phyloP scores from a whole-genome alignment of 176 grass and related monocot species.

The Juncus inflexus region DNA sequence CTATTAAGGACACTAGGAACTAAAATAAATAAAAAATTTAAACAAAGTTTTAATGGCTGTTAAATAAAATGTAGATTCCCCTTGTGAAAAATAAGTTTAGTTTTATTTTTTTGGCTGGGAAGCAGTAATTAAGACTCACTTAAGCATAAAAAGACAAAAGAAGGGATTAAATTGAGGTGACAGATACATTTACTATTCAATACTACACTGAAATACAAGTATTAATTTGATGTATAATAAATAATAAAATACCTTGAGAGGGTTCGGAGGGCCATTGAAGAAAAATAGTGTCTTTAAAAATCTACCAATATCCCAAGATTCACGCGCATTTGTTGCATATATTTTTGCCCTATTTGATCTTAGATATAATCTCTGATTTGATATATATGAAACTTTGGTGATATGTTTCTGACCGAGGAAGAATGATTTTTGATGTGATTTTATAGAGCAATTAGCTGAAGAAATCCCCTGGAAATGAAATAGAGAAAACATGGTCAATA shows the following conservation, averaged over 20 bases:
- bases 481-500: neutral
- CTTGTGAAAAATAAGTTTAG: neutral
- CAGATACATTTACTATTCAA: no score
- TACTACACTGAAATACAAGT: no score
- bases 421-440: constrained; percentile 29
- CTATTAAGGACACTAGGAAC: no score
- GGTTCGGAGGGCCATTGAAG: constrained; percentile 92
- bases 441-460: constrained; percentile 32
- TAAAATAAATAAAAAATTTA: no score
- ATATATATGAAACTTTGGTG: constrained; percentile 35
- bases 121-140: neutral
- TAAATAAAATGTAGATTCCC: neutral
- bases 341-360: constrained; percentile 37
- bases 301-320: constrained; percentile 88
- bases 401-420: constrained; percentile 38
- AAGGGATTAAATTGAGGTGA: no score
- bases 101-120: neutral
- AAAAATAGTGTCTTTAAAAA: constrained; percentile 84
- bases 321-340: constrained; percentile 44
- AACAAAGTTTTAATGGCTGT: no score
- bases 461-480: constrained; percentile 43
- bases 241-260: constrained; percentile 51
- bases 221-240: no score
- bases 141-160: no score
- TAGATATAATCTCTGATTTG: constrained; percentile 13